Evolutionary conservation across 305 asterid species (phyloP).

Genomic region (Lippia alba): DNA sequence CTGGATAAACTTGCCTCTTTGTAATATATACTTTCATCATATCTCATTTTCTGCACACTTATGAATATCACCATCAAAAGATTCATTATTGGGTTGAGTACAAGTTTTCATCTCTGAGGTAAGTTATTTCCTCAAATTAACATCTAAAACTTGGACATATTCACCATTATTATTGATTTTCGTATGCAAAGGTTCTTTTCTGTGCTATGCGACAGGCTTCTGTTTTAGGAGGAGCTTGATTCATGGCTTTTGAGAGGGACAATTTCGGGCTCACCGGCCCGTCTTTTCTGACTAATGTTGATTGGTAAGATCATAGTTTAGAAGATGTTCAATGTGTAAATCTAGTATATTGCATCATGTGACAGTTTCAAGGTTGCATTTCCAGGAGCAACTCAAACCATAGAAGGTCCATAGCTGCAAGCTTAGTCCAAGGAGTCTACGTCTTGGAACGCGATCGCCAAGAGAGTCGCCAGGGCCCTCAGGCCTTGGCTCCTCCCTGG

Average conservation of each 20-base stretch:
- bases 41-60: too few relatives aligned
- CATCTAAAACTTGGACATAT: background rate
- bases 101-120: slow-evolving; percentile 27
- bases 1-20: background rate
- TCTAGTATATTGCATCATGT: background rate
- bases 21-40: background rate
- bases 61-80: slow-evolving; percentile 10
- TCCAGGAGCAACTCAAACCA: slow-evolving; percentile 58
- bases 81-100: background rate
- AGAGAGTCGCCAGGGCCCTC: slow-evolving; percentile 47
- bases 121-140: background rate
- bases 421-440: slow-evolving; percentile 68
- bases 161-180: background rate
- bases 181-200: background rate
- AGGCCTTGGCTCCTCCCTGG: slow-evolving; percentile 74
- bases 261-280: slow-evolving; percentile 58
- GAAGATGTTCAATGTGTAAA: background rate
- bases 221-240: slow-evolving; percentile 1
- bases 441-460: slow-evolving; percentile 58
- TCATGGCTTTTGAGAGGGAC: slow-evolving; percentile 57
- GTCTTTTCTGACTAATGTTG: slow-evolving; percentile 43
- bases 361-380: background rate
- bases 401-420: slow-evolving; percentile 59
- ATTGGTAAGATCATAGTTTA: slow-evolving; percentile 48
- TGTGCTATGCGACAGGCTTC: background rate